These are phyloP conservation scores for Symbiodinium pilosum DNA, from an alignment of 73 alveolate species.

Conservation along the genomic window DNA sequence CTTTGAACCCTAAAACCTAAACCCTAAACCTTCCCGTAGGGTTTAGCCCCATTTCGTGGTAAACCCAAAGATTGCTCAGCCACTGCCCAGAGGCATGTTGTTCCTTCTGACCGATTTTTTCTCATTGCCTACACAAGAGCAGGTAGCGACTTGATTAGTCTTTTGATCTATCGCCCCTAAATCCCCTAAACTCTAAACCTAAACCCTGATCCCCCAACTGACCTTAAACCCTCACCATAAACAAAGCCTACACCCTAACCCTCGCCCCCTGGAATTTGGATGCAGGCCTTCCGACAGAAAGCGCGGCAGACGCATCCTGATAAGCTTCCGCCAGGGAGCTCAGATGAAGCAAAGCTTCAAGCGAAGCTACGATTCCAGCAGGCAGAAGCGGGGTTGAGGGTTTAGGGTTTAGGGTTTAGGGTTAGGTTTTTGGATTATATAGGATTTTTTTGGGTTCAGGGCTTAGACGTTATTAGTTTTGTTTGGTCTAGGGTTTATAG, in stretches of 20 bases:
- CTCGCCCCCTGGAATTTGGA: neutral
- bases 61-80: neutral
- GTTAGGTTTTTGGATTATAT: neutral
- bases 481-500: no score
- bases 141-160: neutral
- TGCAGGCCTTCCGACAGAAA: conserved; percentile 87
- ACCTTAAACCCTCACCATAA: neutral
- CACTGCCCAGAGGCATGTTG: no score
- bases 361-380: conserved; percentile 89
- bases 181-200: no score
- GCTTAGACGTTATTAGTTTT: no score
- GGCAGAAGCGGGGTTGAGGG: conserved; percentile 8
- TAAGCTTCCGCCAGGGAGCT: conserved; percentile 86
- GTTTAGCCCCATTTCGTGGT: neutral
- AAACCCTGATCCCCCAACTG: no score
- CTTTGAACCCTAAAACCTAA: neutral
- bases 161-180: neutral
- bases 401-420: neutral
- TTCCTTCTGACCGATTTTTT: neutral
- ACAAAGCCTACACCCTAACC: neutral
- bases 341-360: conserved; percentile 47
- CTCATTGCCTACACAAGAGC: neutral
- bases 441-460: no score
- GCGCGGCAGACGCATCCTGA: conserved; percentile 93
- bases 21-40: neutral